Evolutionary conservation across 2,329 filamentous ascomycete species (phyloP), one percentile per base, ranked within the genome.

Genomic region (Hypoxylon rubiginosum): DNA sequence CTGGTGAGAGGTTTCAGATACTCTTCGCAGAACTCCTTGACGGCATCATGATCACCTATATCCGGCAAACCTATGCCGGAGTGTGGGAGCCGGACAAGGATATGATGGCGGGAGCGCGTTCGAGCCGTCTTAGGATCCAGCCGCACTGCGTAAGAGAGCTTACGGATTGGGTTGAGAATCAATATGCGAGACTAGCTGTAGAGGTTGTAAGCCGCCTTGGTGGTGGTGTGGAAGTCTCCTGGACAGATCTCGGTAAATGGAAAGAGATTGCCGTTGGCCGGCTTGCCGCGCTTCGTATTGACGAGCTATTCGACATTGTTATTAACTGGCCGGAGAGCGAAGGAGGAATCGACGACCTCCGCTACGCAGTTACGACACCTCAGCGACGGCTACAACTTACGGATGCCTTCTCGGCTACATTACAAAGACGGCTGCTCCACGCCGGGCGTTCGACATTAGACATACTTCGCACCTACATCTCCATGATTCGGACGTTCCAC

Each of bases 221-320:
- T 4, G 78, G 77, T 4, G 79, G 77, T 17, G 75, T 80, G 36
- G 72, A 77, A 43, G 76, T 89, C 26, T 82, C 83, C 5, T 84
- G 85, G 78, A 78, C 80, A 15, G 85, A 92, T 64, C 82, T 91
- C 45, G 85, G 89, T 68, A 88, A 87, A 67, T 93, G 91, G 86
- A 90, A 91, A 74, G 88, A 91, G 43, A 89, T 91, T 72, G 90
- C 90, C 15, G 78, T 92, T 48, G 87, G 86, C 2, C 86, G 90
- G 48, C 83, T 95, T 15, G 92, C 91, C 2, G 85, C 87, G 17
- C 82, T 92, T 51, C 86, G 92, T 46, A 92, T 91, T 49, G 83
- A 86, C 7, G 89, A 93, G 73, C 82, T 96, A 9, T 95, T 94
- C 73, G 91, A 94, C 73, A 94, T 95, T 74, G 89, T 94, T 49